phyloP scores from a whole-genome alignment of 139 green algal species.

The Yamagishiella unicocca region DNA sequence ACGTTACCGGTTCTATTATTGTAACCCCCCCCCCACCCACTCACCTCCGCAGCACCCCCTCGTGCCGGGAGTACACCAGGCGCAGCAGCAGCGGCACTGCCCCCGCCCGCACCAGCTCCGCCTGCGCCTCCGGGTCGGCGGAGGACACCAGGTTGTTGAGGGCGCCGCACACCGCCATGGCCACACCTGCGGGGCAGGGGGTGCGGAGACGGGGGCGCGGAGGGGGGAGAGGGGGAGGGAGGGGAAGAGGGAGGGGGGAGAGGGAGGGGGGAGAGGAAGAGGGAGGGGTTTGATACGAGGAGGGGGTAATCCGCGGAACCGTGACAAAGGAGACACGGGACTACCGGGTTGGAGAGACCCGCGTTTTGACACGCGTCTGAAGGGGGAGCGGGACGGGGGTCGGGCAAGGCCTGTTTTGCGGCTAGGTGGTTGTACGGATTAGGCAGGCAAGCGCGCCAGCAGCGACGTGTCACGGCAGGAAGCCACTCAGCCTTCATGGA shows the following conservation, averaged over 20 bases:
- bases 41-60: constrained; percentile 21
- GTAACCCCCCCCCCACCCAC: background rate
- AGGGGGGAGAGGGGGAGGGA: background rate
- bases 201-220: background rate
- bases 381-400: too few species aligned
- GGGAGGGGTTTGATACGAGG: too few species aligned
- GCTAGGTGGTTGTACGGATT: too few species aligned
- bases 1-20: too few species aligned
- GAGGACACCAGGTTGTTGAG: constrained; percentile 29
- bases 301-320: too few species aligned
- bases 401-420: too few species aligned
- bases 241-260: background rate
- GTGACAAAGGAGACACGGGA: too few species aligned
- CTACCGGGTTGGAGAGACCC: too few species aligned
- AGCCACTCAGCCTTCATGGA: too few species aligned
- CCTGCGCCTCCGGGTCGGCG: background rate
- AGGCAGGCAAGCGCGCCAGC: too few species aligned
- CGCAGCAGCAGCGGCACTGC: constrained; percentile 21
- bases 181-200: background rate
- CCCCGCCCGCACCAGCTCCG: background rate
- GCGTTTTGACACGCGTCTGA: too few species aligned
- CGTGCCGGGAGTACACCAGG: background rate
- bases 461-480: too few species aligned
- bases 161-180: background rate
- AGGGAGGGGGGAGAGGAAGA: background rate